A percentile compares a stretch with the other conserved stretches of the same genome.
These are phyloP conservation scores for Thermothelomyces thermophilus DNA, from an alignment of 2,329 filamentous ascomycete species.

Conservation along the genomic window DNA sequence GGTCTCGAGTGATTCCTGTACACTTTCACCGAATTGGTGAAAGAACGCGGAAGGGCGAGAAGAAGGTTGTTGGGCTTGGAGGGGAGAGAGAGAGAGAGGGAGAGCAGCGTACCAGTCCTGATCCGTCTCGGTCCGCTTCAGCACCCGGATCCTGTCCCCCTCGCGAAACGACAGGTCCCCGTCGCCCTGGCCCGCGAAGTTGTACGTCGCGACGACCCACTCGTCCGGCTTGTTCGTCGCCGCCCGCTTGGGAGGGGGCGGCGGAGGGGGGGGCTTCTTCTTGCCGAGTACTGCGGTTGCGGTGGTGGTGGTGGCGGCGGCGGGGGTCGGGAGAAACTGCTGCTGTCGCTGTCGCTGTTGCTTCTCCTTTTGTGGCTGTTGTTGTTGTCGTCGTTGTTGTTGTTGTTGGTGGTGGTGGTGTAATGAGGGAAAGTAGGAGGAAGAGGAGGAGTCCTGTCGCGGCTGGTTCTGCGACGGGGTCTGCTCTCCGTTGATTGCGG, in stretches of 20 bases:
- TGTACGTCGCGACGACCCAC: constrained; percentile 67
- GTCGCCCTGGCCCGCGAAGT: constrained; percentile 61
- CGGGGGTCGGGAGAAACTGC: constrained; percentile 5
- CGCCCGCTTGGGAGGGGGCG: constrained; percentile 57
- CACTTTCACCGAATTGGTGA: too few relatives aligned
- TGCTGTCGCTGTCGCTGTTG: not conserved
- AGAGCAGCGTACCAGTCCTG: constrained; percentile 59
- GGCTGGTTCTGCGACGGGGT: too few relatives aligned
- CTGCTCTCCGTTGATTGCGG: constrained; percentile 20
- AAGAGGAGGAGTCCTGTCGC: too few relatives aligned
- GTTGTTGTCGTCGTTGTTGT: too few relatives aligned
- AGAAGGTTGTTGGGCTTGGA: too few relatives aligned
- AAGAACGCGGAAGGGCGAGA: too few relatives aligned
- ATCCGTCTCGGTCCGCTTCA: constrained; percentile 71
- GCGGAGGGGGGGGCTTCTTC: constrained; percentile 69
- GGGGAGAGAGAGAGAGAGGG: too few relatives aligned
- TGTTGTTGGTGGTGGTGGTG: not conserved
- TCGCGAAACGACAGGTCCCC: constrained; percentile 70
- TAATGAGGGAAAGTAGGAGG: not conserved
- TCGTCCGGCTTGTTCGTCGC: constrained; percentile 43
- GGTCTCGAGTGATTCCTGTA: too few relatives aligned
- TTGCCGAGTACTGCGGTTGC: constrained; percentile 34
- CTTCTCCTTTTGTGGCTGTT: not conserved
- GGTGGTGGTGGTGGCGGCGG: not conserved
- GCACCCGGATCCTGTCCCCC: constrained; percentile 68